These are phyloP conservation scores for Penicillium decumbens DNA, from an alignment of 2,329 filamentous ascomycete genomes.

Conservation along the genomic window DNA sequence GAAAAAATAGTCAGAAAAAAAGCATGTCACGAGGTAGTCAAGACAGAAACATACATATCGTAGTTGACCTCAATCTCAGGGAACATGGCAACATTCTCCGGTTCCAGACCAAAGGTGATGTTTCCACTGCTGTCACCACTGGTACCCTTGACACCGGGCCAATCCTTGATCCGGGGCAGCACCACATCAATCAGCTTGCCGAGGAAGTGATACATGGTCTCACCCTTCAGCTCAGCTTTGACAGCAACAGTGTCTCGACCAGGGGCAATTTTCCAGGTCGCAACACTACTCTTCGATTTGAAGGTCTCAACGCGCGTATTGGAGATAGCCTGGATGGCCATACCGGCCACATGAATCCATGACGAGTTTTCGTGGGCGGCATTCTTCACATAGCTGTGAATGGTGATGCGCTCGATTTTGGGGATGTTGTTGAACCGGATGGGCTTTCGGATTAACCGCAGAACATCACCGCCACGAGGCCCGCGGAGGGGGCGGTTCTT, in stretches of 20 bases:
- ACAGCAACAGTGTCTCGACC: slow-evolving; percentile 65
- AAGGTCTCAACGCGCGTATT: slow-evolving; percentile 69
- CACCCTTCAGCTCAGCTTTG: slow-evolving; percentile 71
- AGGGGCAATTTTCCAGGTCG: slow-evolving; percentile 68
- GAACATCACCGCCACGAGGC: slow-evolving; percentile 68
- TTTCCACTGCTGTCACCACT: slow-evolving; percentile 88
- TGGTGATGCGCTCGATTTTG: slow-evolving; percentile 70
- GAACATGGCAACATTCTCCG: slow-evolving; percentile 74
- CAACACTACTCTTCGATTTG: slow-evolving; percentile 63
- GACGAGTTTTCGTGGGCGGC: slow-evolving; percentile 65
- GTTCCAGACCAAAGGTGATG: slow-evolving; percentile 72
- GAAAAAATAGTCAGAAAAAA: slow-evolving; percentile 3
- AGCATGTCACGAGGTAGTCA: neutral
- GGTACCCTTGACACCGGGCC: slow-evolving; percentile 69
- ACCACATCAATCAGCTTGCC: slow-evolving; percentile 87
- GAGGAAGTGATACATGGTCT: slow-evolving; percentile 83
- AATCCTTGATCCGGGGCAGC: slow-evolving; percentile 93
- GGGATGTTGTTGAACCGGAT: slow-evolving; percentile 81
- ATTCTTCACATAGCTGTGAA: slow-evolving; percentile 70
- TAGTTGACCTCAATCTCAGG: slow-evolving; percentile 95
- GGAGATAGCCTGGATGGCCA: slow-evolving; percentile 79
- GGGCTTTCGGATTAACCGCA: slow-evolving; percentile 50
- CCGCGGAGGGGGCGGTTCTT: slow-evolving; percentile 81
- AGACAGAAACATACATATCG: slow-evolving; percentile 62
- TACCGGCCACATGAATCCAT: slow-evolving; percentile 74